phyloP scores from a whole-genome alignment of 1,139 yeast species.

The Nakaseomyces kungkrabaensis region DNA sequence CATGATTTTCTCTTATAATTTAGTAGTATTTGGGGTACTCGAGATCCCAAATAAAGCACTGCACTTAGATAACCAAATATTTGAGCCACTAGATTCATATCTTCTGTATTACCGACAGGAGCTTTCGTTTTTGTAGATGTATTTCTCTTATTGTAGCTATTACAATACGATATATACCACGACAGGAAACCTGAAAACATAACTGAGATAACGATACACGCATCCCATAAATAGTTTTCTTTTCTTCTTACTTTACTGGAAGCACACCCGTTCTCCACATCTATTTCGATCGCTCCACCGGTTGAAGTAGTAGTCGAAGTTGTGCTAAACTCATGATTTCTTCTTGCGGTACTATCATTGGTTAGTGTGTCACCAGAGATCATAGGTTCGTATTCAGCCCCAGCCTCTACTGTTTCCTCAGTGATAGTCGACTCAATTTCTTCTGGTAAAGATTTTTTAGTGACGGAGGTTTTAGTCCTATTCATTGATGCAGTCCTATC shows the following conservation, averaged over 20 bases:
- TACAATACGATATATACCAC: conserved; percentile 61
- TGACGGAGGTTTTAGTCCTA: background rate
- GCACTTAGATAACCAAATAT: conserved; percentile 91
- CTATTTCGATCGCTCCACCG: background rate
- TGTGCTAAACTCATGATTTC: background rate
- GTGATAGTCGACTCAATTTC: background rate
- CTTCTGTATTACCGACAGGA: conserved; percentile 22
- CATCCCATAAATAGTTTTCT: conserved; percentile 32
- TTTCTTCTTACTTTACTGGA: background rate
- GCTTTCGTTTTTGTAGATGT: conserved; percentile 3
- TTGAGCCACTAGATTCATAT: conserved; percentile 72
- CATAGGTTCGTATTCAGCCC: background rate
- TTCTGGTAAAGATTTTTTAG: background rate
- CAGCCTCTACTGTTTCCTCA: background rate
- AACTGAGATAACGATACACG: conserved; percentile 58
- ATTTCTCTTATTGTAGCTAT: conserved; percentile 13
- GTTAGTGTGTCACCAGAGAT: background rate
- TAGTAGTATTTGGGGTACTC: conserved; percentile 79
- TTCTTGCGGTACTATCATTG: background rate
- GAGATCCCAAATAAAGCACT: conserved; percentile 71
- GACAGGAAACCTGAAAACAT: conserved; percentile 73
- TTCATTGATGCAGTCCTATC: conserved; percentile 18
- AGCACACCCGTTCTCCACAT: background rate
- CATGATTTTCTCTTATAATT: conserved; percentile 79
- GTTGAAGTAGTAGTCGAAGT: too few relatives aligned